phyloP scores from a whole-genome alignment of 345 rosid species.

The Ricinus communis region DNA sequence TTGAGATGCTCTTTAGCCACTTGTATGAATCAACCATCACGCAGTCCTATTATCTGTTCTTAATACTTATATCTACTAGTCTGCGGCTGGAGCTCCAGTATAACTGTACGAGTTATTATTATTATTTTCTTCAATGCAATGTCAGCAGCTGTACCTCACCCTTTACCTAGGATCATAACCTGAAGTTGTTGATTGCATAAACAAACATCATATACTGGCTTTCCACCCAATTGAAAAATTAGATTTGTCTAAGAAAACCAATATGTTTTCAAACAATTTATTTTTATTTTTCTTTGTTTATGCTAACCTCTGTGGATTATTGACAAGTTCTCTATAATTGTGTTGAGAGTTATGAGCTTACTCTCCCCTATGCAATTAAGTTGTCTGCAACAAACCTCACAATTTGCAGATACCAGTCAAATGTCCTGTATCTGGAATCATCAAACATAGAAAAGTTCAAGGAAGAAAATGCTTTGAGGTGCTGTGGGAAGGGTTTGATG shows the following conservation, averaged over 20 bases:
- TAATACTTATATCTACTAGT: neutral
- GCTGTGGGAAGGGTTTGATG: slow-evolving; percentile 61
- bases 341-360: neutral
- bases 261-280: neutral
- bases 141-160: no score
- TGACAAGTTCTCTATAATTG: neutral
- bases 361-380: neutral
- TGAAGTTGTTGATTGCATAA: neutral
- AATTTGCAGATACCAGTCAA: slow-evolving; percentile 58
- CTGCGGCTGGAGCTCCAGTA: neutral
- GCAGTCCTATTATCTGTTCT: neutral
- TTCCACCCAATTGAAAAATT: no score
- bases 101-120: neutral
- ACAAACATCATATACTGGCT: no score
- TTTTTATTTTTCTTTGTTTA: neutral
- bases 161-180: no score
- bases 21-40: neutral
- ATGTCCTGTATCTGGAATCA: slow-evolving; percentile 73
- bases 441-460: slow-evolving; percentile 64
- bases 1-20: neutral
- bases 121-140: neutral
- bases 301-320: neutral
- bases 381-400: neutral
- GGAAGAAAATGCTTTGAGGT: slow-evolving; percentile 84
- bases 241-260: no score